Base-by-base conservation (phyloP, 495 filamentous ascomycete genomes). In the Coniosporium apollinis region DNA sequence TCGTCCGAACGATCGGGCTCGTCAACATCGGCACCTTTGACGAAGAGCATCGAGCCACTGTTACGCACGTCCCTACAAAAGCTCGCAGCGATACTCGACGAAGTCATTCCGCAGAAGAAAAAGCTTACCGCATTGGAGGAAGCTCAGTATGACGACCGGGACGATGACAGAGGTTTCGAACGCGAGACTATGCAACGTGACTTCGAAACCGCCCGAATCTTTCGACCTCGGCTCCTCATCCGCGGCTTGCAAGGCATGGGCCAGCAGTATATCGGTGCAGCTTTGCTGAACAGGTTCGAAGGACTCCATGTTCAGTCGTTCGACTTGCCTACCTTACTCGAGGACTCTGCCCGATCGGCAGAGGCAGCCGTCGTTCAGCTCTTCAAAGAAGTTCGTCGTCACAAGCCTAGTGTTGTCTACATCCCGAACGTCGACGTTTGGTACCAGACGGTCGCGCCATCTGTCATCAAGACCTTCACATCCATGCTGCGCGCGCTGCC, bases 341-440 rank as follows among this genome's bases (percentile, higher is more conserved):
- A 72, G 42, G 71, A 78, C 41, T 67, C 74, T 18, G 67, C 74
- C 14, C 68, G 76, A 39, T 79, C 80, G 3, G 65, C 81, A 2
- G 89, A 96, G 61, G 75, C 85, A 44, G 75, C 83, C 14, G 70
- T 97, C 26, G 82, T 92, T 17, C 79, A 85, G 45, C 64, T 87
- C 1, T 97, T 97, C 51, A 67, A 77, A 0, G 89, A 97, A 59
- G 82, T 91, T 10, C 82, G 82, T 50, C 72, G 86, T 26, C 84
- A 94, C 45, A 94, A 91, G 56, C 89, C 91, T 6, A 86, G 84
- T 57, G 81, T 97, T 16, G 92, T 97, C 38, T 96, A 80, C 59
- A 79, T 97, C 31, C 89, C 91, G 0, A 74, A 80, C 43, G 70
- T 94, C 41, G 81, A 94, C 30, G 61, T 71, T 21, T 97, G 91